Base-by-base conservation (phyloP, 2,329 filamentous ascomycete genomes). In the Celoporthe dispersa region DNA sequence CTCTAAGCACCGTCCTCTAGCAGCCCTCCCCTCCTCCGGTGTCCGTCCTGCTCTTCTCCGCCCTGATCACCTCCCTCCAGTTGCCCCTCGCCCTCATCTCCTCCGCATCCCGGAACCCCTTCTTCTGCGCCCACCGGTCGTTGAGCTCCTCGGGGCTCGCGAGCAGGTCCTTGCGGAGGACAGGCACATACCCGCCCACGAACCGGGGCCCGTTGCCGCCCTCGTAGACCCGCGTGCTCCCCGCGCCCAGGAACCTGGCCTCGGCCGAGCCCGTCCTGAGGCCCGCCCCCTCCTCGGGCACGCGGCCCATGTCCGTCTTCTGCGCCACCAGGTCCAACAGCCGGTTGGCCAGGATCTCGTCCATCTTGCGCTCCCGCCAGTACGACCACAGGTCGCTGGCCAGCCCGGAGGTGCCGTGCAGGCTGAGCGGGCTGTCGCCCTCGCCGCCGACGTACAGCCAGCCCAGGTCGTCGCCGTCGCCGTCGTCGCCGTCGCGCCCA, bases 301-400 rank as follows among this genome's bases (percentile, higher is more conserved):
- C 68, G 22, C 63, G 68, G 55, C 63, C 55, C 41, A 75, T 67
- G 37, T 75, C 72, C 33, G 75, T 70, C 73, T 85, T 84, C 1
- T 73, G 75, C 35, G 84, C 81, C 9, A 88, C 81, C 60, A 91
- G 80, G 75, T 92, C 88, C 71, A 98, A 83, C 65, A 99, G 82
- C 74, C 89, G 88, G 70, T 88, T 90, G 0, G 93, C 90, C 68
- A 99, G 84, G 66, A 97, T 83, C 84, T 98, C 96, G 76, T 98
- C 94, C 74, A 98, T 92, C 84, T 97, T 97, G 67, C 88, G 85
- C 77, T 90, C 88, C 71, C 93, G 88, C 95, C 96, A 99, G 31
- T 90, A 82, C 71, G 87, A 84, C 96, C 96, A 99, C 63, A 97
- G 79, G 70, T 90, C 87, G 74, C 94, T 91, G 73, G 94, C 86